Evolutionary conservation across 768 basidiomycete species (phyloP), one percentile per base, ranked within the genome.

Genomic region (Myochromella boudieri): DNA sequence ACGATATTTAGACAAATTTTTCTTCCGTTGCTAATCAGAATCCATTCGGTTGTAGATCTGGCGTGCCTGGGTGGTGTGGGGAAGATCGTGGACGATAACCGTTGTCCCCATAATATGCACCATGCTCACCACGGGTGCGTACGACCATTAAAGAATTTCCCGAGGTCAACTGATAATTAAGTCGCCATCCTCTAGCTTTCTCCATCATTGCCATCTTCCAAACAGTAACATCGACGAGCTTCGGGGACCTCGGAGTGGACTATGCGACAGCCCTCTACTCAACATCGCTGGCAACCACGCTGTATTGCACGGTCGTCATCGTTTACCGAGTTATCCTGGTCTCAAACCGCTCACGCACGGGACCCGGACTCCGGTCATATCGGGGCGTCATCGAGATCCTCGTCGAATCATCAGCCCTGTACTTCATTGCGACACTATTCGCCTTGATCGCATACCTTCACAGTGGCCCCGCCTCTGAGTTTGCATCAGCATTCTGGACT

Each of bases 401-500:
- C 10, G 44, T 55, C 6, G 54, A 55, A 32, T 55, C 54, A 5
- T 55, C 54, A 8, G 40, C 40, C 12, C 24, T 55, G 18, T 52
- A 55, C 28, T 55, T 34, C 27, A 31, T 55, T 22, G 54, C 54
- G 21, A 55, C 54, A n/a, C 38, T 55, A 18, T 55, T 55, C 17
- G 54, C 45, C 5, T 22, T 55, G 15, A 27, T 55, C 3, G 50
- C 54, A 3, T 55, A 55, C 20, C 22, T 52, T 12, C 33, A 22
- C 11, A 55, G 54, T 7, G 54, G 54, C 6, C 54, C 54, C 17
- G 51, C 42, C 15, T 55, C 54, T 4, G 50, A 55, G 36, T 55
- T 33, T n/a, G 54, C 54, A 6, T 55, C 54, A 21, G 54, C 54
- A 0, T 55, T 55, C 47, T 55, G 54, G 54, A 47, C 47, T 3